These are phyloP conservation scores for Diplocarpon rosae DNA, from an alignment of 2,329 filamentous ascomycete species.

Conservation along the genomic window DNA sequence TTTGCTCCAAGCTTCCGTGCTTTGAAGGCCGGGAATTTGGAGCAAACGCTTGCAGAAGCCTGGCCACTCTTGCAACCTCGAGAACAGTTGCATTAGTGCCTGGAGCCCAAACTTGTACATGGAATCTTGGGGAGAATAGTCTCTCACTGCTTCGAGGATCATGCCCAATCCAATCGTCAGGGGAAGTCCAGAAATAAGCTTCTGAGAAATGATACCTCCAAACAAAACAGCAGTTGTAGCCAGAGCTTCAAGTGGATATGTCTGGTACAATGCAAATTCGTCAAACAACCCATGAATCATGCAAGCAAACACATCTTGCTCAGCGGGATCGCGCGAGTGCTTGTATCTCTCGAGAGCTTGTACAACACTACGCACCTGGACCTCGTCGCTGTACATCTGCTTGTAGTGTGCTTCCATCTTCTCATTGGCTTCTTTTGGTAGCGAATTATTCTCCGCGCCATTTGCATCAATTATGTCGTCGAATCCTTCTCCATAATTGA, in stretches of 20 bases:
- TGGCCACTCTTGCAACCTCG: constrained; percentile 85
- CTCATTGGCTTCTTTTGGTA: constrained; percentile 68
- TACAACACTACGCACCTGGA: constrained; percentile 77
- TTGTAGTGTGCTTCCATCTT: constrained; percentile 98
- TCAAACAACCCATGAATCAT: constrained; percentile 98
- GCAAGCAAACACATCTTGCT: constrained; percentile 93
- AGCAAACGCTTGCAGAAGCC: constrained; percentile 80
- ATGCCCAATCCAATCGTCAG: constrained; percentile 91
- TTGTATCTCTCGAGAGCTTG: constrained; percentile 80
- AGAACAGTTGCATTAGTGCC: constrained; percentile 78
- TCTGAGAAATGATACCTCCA: constrained; percentile 90
- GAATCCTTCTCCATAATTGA: constrained; percentile 90
- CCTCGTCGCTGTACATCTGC: constrained; percentile 90
- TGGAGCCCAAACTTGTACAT: constrained; percentile 99
- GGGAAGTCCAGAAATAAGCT: constrained; percentile 79
- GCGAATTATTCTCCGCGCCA: constrained; percentile 66
- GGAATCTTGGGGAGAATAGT: constrained; percentile 68
- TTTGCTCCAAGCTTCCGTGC: constrained; percentile 74
- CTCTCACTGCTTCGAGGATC: constrained; percentile 91
- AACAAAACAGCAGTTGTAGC: constrained; percentile 95
- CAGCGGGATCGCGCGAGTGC: constrained; percentile 66
- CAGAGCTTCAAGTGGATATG: constrained; percentile 91
- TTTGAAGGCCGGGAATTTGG: constrained; percentile 69
- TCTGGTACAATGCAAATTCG: constrained; percentile 89
- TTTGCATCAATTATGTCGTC: constrained; percentile 87